A percentile compares a stretch with the other conserved stretches of the same genome.
Evolutionary conservation across 169 alveolate genomes (phyloP).

Genomic region (Plasmodium berghei): DNA sequence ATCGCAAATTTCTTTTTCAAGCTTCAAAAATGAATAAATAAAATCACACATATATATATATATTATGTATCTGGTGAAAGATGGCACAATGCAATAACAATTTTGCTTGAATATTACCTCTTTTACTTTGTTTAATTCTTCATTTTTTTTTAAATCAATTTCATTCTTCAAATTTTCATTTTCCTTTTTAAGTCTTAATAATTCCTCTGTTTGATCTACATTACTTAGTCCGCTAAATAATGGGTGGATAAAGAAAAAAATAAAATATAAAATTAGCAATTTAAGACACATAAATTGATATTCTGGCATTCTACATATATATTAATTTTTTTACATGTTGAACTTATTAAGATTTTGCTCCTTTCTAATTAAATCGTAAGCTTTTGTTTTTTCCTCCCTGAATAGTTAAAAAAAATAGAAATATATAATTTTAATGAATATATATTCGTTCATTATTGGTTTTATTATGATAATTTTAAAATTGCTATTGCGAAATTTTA

Average conservation of each 20-base stretch:
- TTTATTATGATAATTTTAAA: background rate
- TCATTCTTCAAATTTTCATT: slow-evolving; percentile 58
- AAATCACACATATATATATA: background rate
- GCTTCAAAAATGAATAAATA: slow-evolving; percentile 15
- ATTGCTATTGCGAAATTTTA: background rate
- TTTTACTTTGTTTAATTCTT: slow-evolving; percentile 41
- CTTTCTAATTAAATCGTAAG: slow-evolving; percentile 49
- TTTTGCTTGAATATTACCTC: slow-evolving; percentile 9
- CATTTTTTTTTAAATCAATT: slow-evolving; percentile 19
- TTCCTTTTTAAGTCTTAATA: slow-evolving; percentile 72
- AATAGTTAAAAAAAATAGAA: slow-evolving; percentile 14
- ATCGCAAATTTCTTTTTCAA: slow-evolving; percentile 58
- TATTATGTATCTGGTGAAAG: background rate
- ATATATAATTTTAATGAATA: background rate
- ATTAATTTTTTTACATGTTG: slow-evolving; percentile 50
- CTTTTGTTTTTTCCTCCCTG: slow-evolving; percentile 52
- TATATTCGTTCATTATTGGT: too few species aligned
- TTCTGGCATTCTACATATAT: background rate
- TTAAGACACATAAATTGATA: slow-evolving; percentile 14
- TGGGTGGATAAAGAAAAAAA: background rate
- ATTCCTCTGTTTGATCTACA: slow-evolving; percentile 74
- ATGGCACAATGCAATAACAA: background rate
- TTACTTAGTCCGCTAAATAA: slow-evolving; percentile 46
- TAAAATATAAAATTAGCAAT: slow-evolving; percentile 3
- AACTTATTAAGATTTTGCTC: slow-evolving; percentile 52